Percentiles rank a stretch among this genome's conserved stretches.
These are phyloP conservation scores for Madurella fahalii DNA, from an alignment of 2,329 filamentous ascomycete genomes.

Conservation along the genomic window DNA sequence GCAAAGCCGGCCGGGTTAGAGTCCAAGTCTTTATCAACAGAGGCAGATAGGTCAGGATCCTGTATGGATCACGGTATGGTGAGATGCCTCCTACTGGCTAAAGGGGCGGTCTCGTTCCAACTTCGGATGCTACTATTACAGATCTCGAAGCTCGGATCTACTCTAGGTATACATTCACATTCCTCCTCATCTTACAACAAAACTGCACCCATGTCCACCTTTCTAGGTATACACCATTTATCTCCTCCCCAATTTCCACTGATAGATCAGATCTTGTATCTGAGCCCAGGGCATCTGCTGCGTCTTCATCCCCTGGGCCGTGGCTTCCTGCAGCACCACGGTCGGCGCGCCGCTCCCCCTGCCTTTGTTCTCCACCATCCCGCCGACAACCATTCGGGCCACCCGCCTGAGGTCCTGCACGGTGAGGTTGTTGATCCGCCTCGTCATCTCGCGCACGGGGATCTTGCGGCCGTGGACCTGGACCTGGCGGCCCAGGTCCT, in stretches of 20 bases:
- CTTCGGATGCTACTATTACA: no score
- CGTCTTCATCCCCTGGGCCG: conserved; percentile 63
- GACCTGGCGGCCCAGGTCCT: conserved; percentile 90
- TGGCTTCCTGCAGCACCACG: conserved; percentile 92
- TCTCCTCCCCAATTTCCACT: conserved; percentile 73
- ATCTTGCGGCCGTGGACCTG: conserved; percentile 95
- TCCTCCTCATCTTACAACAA: background rate
- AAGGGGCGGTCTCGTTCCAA: no score
- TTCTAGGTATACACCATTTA: conserved; percentile 18
- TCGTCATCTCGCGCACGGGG: conserved; percentile 89
- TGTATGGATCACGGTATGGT: no score
- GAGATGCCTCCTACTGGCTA: no score
- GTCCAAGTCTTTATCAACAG: no score
- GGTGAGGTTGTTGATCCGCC: conserved; percentile 75
- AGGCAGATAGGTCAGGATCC: no score
- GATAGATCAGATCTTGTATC: conserved; percentile 79
- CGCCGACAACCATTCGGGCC: conserved; percentile 72
- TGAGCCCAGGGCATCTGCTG: conserved; percentile 77
- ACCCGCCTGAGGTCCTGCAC: conserved; percentile 78
- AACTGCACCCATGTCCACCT: background rate
- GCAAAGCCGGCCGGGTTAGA: no score
- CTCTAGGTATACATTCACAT: background rate
- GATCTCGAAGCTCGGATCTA: no score
- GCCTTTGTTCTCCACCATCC: conserved; percentile 70
- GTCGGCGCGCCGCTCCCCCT: conserved; percentile 83